Evolutionary conservation across 257 asterid species (phyloP).

Genomic region (Eustoma russellianum): DNA sequence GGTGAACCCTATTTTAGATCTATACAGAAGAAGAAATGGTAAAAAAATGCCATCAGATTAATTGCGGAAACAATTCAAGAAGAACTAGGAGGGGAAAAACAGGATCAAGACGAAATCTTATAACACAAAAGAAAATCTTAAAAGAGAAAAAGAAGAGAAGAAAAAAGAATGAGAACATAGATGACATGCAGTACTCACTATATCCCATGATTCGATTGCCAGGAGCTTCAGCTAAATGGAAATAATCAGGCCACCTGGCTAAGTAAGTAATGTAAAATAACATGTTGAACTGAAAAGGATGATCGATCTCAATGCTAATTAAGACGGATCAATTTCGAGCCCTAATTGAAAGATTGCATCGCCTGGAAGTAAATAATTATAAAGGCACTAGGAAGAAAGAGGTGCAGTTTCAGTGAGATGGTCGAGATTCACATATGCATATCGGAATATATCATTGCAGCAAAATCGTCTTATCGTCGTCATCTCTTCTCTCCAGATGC

Average conservation of each 20-base stretch:
- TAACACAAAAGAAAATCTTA: too few species aligned
- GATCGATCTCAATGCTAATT: not conserved
- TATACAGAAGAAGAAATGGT: too few species aligned
- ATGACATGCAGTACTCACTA: conserved; percentile 18
- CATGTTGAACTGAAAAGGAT: conserved; percentile 35
- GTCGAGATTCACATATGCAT: conserved; percentile 78
- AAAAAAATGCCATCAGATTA: too few species aligned
- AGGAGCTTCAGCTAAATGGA: conserved; percentile 87
- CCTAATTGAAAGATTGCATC: not conserved
- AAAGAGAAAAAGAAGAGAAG: too few species aligned
- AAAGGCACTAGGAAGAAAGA: not conserved
- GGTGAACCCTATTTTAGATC: too few species aligned
- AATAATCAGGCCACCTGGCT: conserved; percentile 98
- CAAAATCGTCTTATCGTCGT: conserved; percentile 84
- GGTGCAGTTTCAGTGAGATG: conserved; percentile 84
- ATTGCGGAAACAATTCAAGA: not conserved
- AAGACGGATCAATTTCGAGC: not conserved
- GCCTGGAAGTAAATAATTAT: not conserved
- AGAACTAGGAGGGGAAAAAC: not conserved
- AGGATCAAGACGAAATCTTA: too few species aligned
- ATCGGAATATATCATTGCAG: conserved; percentile 94
- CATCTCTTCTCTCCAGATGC: conserved; percentile 23
- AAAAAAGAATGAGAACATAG: not conserved
- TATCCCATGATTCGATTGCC: conserved; percentile 60
- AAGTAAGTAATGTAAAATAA: conserved; percentile 87